Evolutionary conservation across 108 stramenopile genomes (phyloP).

Genomic region (Conticribra weissflogii): DNA sequence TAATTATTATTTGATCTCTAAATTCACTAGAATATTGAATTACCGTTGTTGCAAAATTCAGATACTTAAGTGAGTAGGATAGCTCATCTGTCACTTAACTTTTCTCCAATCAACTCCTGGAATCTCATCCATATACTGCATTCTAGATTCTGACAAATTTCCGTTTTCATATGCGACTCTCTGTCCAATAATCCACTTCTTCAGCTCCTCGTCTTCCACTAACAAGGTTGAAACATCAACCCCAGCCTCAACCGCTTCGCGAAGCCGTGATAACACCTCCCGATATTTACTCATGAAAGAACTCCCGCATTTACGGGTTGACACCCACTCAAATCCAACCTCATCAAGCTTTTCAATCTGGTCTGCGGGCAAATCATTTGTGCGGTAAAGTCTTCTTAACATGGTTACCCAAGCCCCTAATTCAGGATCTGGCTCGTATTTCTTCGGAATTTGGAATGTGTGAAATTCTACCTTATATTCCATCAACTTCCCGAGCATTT

Average conservation of each 20-base stretch:
- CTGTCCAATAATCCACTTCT: conserved; percentile 65
- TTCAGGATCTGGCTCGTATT: conserved; percentile 78
- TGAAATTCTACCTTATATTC: conserved; percentile 55
- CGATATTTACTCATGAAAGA: conserved; percentile 77
- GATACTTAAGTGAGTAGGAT: too few species aligned
- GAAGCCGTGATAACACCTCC: conserved; percentile 37
- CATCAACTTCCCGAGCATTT: conserved; percentile 55
- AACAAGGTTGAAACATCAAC: conserved; percentile 30
- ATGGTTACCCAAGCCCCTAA: conserved; percentile 88
- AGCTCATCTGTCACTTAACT: too few species aligned
- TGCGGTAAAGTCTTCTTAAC: conserved; percentile 60
- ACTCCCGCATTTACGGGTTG: conserved; percentile 74
- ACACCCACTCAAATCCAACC: conserved; percentile 74
- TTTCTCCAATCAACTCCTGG: conserved; percentile 49
- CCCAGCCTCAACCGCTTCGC: conserved; percentile 22
- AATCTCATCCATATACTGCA: conserved; percentile 65
- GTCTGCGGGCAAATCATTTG: conserved; percentile 47
- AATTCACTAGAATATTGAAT: too few species aligned
- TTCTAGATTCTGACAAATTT: conserved; percentile 66
- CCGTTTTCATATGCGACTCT: conserved; percentile 57
- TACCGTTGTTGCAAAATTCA: too few species aligned
- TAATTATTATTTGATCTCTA: too few species aligned
- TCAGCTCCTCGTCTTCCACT: conserved; percentile 32
- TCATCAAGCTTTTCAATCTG: conserved; percentile 58
- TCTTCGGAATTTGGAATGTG: conserved; percentile 84